A percentile compares a stretch with the other conserved stretches of the same genome.
Conservation (phyloP, 345 rosid species). For the Ceriops tagal region DNA sequence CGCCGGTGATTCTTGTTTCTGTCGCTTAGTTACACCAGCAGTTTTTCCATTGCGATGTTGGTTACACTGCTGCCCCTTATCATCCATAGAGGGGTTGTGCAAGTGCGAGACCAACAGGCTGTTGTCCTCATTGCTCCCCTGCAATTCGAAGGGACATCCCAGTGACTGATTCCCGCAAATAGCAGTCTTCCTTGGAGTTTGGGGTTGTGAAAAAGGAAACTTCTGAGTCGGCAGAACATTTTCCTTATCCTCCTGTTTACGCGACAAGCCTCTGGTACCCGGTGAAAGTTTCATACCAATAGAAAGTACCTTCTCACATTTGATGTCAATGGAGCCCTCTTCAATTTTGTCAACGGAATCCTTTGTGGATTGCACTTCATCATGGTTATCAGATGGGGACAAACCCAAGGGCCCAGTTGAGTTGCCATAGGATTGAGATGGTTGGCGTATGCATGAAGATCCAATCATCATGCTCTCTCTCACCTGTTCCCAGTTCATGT, state of each 20-base stretch:
- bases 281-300: conserved; percentile 46
- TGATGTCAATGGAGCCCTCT: conserved; percentile 1
- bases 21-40: conserved; percentile 17
- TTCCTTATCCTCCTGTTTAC: conserved; percentile 30
- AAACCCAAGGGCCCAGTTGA: conserved; percentile 4
- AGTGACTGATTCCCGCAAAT: conserved; percentile 26
- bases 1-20: conserved; percentile 32
- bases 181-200: conserved; percentile 20
- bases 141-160: conserved; percentile 31
- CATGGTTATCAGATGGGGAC: neutral
- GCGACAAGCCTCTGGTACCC: conserved; percentile 26
- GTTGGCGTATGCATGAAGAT: conserved; percentile 12
- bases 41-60: conserved; percentile 13
- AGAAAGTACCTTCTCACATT: conserved; percentile 22
- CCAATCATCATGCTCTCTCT: conserved; percentile 3
- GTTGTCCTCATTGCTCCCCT: conserved; percentile 11
- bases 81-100: conserved; percentile 5
- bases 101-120: conserved; percentile 9
- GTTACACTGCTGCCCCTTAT: conserved; percentile 13
- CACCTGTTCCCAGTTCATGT: conserved; percentile 1
- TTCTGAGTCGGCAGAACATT: conserved; percentile 18
- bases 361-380: conserved; percentile 3
- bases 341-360: conserved; percentile 18
- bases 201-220: conserved; percentile 16
- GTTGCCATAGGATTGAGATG: neutral